These are phyloP conservation scores for Ustilago trichophora DNA, from an alignment of 1,284 basidiomycete genomes.

Conservation along the genomic window DNA sequence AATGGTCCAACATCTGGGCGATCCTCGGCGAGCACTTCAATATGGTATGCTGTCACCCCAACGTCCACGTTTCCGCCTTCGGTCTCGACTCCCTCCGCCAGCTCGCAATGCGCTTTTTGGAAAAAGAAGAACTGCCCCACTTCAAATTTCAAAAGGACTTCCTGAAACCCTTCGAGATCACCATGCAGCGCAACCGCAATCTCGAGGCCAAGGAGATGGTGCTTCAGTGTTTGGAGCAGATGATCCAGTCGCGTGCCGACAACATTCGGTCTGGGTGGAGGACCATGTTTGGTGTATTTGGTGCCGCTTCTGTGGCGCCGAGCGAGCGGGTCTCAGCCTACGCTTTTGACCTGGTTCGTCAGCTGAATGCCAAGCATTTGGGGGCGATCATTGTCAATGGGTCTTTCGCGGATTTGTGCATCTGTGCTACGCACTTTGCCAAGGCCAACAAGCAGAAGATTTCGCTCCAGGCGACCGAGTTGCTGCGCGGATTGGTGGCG, in stretches of 20 bases:
- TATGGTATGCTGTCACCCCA: constrained; percentile 98
- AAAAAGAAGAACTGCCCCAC: constrained; percentile 96
- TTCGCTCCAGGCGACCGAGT: constrained; percentile 92
- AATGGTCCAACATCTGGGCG: constrained; percentile 98
- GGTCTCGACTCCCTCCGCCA: constrained; percentile 97
- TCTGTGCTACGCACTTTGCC: constrained; percentile 98
- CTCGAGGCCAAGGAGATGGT: constrained; percentile 97
- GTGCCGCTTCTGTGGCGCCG: constrained; percentile 90
- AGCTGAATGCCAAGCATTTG: constrained; percentile 90
- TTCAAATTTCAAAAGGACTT: constrained; percentile 99
- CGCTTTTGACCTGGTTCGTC: constrained; percentile 94
- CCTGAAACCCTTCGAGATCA: constrained; percentile 95
- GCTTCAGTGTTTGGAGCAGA: constrained; percentile 96
- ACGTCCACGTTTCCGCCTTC: constrained; percentile 95
- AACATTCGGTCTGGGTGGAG: constrained; percentile 98
- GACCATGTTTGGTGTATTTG: constrained; percentile 98
- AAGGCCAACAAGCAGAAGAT: constrained; percentile 99
- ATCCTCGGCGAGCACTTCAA: constrained; percentile 99
- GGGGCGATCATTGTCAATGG: constrained; percentile 88
- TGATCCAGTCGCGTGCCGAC: constrained; percentile 93
- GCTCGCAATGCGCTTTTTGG: constrained; percentile 96
- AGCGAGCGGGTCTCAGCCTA: constrained; percentile 93
- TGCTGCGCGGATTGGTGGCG: constrained; percentile 84
- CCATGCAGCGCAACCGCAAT: constrained; percentile 95
- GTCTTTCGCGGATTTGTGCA: constrained; percentile 92